phyloP scores from a whole-genome alignment of 805 yeast species.

The Dipodascus geniculatus region DNA sequence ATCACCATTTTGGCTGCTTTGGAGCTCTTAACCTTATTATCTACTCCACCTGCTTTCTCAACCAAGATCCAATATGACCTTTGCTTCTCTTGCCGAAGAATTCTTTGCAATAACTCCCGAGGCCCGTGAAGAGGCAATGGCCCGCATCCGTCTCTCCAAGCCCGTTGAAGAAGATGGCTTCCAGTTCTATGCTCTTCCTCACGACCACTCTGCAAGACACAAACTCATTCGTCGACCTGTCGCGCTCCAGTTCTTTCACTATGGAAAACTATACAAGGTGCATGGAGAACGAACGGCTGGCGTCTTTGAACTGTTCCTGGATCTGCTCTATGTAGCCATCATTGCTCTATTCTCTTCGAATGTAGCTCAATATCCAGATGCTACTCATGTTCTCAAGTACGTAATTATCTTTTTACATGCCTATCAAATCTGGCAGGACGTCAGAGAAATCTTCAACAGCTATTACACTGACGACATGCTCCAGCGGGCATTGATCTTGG shows the following conservation, averaged over 20 bases:
- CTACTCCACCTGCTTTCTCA: too few relatives aligned
- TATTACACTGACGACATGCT: constrained; percentile 49
- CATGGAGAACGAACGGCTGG: constrained; percentile 41
- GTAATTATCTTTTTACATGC: constrained; percentile 42
- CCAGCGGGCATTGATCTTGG: constrained; percentile 40
- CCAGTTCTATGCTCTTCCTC: neutral
- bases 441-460: constrained; percentile 52
- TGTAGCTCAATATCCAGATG: constrained; percentile 40
- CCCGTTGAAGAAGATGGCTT: neutral
- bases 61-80: neutral
- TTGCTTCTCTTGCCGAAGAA: neutral
- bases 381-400: constrained; percentile 36
- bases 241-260: constrained; percentile 49
- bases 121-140: neutral
- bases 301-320: constrained; percentile 46
- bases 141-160: neutral
- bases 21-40: too few relatives aligned
- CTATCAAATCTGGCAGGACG: constrained; percentile 57
- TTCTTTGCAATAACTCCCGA: neutral
- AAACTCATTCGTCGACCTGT: constrained; percentile 28
- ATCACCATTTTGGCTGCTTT: too few relatives aligned
- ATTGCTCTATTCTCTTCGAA: constrained; percentile 45
- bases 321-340: constrained; percentile 53
- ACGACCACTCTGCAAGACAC: neutral
- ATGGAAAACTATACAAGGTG: constrained; percentile 45